Evolutionary conservation across 805 yeast species (phyloP), one percentile per base, ranked within the genome.

Genomic region (Komagataella ulmi): DNA sequence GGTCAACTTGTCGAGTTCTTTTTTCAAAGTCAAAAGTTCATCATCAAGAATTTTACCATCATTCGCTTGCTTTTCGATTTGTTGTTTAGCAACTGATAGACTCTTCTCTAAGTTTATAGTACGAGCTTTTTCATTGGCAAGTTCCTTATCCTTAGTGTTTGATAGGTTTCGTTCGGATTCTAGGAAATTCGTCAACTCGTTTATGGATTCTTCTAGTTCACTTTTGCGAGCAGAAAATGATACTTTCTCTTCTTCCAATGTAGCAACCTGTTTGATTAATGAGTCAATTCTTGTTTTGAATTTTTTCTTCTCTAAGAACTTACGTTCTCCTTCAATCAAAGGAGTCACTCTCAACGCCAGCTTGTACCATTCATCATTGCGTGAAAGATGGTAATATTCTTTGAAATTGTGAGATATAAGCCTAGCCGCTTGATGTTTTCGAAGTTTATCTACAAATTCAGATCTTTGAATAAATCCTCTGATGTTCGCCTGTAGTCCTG

Each of bases 281-380:
- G 17, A n/a, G 48, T 24, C 17, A n/a, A 46, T 46, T 17, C n/a
- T 7, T 23, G 23, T 24, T 46, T 46, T 46, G n/a, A 17, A 69
- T 52, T 75, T 77, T 53, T 77, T 78, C 59, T 80, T 83, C 45
- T 76, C 66, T 4, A 80, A 5, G 83, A 76, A 47, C 82, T 86
- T 54, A 72, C 61, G 52, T 50, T 65, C 58, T 1, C 59, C 49
- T 47, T 61, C 79, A 12, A 89, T 66, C 46, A 89, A 63, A 1
- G 98, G 98, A 57, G 85, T 87, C 57, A 91, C 69, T 51, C 78
- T 77, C 18, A 80, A 70, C 54, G 81, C 80, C 47, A 93, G 69
- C 50, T 75, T 77, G 66, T 86, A 85, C 99, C 99, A 93, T 17
- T 85, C 85, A 61, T 81, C 81, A 8, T 71, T 62, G 48, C 70